Evolutionary conservation across 2,329 filamentous ascomycete genomes (phyloP).

Genomic region (Plenodomus tracheiphilus): DNA sequence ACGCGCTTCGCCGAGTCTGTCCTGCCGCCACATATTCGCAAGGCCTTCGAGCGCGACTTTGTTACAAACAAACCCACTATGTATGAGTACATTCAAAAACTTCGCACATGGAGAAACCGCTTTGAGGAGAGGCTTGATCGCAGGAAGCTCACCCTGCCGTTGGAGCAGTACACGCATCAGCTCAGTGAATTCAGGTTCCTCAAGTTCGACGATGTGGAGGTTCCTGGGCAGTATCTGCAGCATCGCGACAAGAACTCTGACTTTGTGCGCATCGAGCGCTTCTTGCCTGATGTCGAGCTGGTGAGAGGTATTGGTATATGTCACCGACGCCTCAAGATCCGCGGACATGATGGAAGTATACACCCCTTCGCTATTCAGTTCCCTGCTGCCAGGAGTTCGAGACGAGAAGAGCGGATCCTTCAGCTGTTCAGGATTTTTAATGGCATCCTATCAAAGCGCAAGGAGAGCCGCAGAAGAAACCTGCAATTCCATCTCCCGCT

Average conservation of each 20-base stretch:
- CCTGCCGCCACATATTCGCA: conserved; percentile 89
- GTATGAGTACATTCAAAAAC: conserved; percentile 97
- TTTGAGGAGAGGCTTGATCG: conserved; percentile 97
- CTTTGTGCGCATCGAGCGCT: conserved; percentile 95
- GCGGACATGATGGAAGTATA: conserved; percentile 95
- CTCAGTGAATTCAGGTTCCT: conserved; percentile 96
- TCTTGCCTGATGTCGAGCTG: conserved; percentile 91
- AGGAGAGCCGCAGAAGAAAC: conserved; percentile 91
- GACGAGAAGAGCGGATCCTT: conserved; percentile 90
- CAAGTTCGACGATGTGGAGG: conserved; percentile 97
- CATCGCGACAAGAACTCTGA: conserved; percentile 99
- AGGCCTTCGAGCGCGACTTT: conserved; percentile 97
- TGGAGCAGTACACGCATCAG: conserved; percentile 87
- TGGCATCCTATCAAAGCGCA: conserved; percentile 85
- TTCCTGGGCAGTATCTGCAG: conserved; percentile 94
- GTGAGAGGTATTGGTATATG: conserved; percentile 89
- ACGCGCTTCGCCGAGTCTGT: conserved; percentile 96
- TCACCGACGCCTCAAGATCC: conserved; percentile 90
- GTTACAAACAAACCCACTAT: conserved; percentile 94
- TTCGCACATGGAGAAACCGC: conserved; percentile 94
- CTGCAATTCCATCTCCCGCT: conserved; percentile 94
- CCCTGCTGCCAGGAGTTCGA: conserved; percentile 86
- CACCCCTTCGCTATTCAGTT: conserved; percentile 97
- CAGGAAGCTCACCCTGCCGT: conserved; percentile 69
- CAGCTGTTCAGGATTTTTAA: conserved; percentile 98